A percentile compares a stretch with the other conserved stretches of the same genome.
phyloP scores from a whole-genome alignment of 2,329 filamentous ascomycete species.

The Leptographium galeiforme region DNA sequence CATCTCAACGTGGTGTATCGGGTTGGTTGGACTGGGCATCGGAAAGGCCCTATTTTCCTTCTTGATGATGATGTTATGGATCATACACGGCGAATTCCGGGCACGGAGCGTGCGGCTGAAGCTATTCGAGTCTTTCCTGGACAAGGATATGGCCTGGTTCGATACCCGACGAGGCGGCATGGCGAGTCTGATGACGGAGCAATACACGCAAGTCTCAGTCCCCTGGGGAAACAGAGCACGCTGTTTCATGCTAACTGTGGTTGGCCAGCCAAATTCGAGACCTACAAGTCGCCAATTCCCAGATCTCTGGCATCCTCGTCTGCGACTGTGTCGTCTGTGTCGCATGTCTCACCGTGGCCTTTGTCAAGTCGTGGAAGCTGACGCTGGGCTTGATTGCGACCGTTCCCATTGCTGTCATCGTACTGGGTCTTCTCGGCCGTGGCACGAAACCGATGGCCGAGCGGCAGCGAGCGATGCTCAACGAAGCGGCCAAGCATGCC shows the following conservation, averaged over 20 bases:
- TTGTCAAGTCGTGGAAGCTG: constrained; percentile 73
- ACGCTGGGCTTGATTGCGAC: constrained; percentile 66
- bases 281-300: constrained; percentile 65
- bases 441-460: constrained; percentile 53
- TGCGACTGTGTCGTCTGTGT: constrained; percentile 51
- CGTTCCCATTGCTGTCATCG: constrained; percentile 50
- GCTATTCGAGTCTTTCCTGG: constrained; percentile 56
- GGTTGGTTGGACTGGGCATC: constrained; percentile 49
- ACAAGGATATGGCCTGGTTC: constrained; percentile 70
- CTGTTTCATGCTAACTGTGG: background rate
- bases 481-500: constrained; percentile 56
- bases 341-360: constrained; percentile 55
- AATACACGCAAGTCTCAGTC: constrained; percentile 51
- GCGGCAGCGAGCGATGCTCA: constrained; percentile 53
- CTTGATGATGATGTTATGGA: constrained; percentile 55
- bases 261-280: constrained; percentile 60
- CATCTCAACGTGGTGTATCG: constrained; percentile 46
- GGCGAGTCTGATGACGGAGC: constrained; percentile 53
- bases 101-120: constrained; percentile 49
- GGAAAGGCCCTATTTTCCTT: constrained; percentile 55
- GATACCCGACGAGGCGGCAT: constrained; percentile 60
- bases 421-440: constrained; percentile 46
- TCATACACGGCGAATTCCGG: constrained; percentile 70
- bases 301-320: constrained; percentile 60
- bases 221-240: background rate